Base-by-base conservation (phyloP, 345 rosid genomes). In the Hibiscus syriacus region DNA sequence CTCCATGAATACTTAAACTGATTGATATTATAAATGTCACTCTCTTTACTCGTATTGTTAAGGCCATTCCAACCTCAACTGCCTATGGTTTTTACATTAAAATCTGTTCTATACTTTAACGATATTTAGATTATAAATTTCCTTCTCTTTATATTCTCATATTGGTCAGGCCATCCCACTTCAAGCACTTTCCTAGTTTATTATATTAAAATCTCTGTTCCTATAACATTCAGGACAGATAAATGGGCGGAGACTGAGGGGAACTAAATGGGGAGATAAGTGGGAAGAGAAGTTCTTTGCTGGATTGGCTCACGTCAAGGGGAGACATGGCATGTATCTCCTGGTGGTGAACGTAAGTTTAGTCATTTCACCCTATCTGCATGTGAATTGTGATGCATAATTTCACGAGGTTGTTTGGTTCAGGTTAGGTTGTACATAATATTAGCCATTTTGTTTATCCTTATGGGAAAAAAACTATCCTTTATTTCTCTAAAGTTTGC, bases 241-340 rank as follows among this genome's bases (percentile, higher is more conserved):
- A 93, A 93, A 83, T 93, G 98, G 98, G 98, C 98, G 7, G 97
- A 93, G 85, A 93, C 98, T 36, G 94, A 93, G 70, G 64, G 97
- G 94, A 69, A 93, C 97, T 64, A 93, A 90, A 82, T 93, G 97
- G 98, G 98, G 98, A 78, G 98, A 93, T 87, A 93, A 93, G 83
- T 93, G 98, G 98, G 98, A 93, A 80, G 98, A 93, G 48, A 93
- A 85, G 73, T 93, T 93, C 82, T 93, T 93, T 77, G 77, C 91
- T 65, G 96, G 96, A 89, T 93, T 64, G 98, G 97, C 74, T 80
- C 96, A 19, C 97, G 98, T 22, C 98, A 93, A 69, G 98, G 98
- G 74, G 98, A 93, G 84, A 93, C 97, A 1, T 93, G 98, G 98
- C 97, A 93, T 77, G 94, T 85, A 69, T 87, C 98, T 72, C 87